Evolutionary conservation across 2,329 filamentous ascomycete species (phyloP).

Genomic region (Dissoconium aciculare): DNA sequence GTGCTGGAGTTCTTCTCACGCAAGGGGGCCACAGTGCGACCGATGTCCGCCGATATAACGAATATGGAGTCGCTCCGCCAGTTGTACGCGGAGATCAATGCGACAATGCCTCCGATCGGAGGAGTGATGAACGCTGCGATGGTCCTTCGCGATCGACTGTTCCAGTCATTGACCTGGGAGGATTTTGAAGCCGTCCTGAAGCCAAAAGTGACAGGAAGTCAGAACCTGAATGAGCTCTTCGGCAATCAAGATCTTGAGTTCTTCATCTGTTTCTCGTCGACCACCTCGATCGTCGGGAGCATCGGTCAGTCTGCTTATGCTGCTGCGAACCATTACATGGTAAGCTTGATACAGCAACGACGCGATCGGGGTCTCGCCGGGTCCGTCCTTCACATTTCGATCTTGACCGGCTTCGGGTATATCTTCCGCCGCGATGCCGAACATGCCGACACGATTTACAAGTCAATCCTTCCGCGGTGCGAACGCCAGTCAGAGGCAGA

Average conservation of each 20-base stretch:
- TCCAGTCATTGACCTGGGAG: slow-evolving; percentile 33
- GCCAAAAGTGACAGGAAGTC: slow-evolving; percentile 38
- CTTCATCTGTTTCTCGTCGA: slow-evolving; percentile 40
- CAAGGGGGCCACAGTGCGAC: slow-evolving; percentile 6
- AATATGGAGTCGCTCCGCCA: slow-evolving; percentile 6
- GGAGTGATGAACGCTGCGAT: slow-evolving; percentile 11
- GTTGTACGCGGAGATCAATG: slow-evolving; percentile 7
- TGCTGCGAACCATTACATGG: slow-evolving; percentile 28
- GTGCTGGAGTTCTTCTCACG: slow-evolving; percentile 10
- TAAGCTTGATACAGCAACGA: slow-evolving; percentile 23
- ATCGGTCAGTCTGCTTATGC: slow-evolving; percentile 44
- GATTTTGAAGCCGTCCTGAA: slow-evolving; percentile 30
- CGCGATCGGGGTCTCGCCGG: slow-evolving; percentile 28
- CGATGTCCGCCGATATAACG: slow-evolving; percentile 9
- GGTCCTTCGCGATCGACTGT: slow-evolving; percentile 27
- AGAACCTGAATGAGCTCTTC: slow-evolving; percentile 33
- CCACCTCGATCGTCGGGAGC: slow-evolving; percentile 41
- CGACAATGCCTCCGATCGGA: slow-evolving; percentile 11
- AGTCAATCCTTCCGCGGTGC: neutral
- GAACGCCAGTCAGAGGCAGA: slow-evolving; percentile 31
- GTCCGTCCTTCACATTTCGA: slow-evolving; percentile 38
- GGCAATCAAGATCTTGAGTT: slow-evolving; percentile 20
- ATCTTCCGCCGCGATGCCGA: slow-evolving; percentile 10
- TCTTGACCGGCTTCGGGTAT: slow-evolving; percentile 30
- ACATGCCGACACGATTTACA: neutral